Evolutionary conservation across 306 rosid genomes (phyloP).

Genomic region (Cicer chorassanicum): DNA sequence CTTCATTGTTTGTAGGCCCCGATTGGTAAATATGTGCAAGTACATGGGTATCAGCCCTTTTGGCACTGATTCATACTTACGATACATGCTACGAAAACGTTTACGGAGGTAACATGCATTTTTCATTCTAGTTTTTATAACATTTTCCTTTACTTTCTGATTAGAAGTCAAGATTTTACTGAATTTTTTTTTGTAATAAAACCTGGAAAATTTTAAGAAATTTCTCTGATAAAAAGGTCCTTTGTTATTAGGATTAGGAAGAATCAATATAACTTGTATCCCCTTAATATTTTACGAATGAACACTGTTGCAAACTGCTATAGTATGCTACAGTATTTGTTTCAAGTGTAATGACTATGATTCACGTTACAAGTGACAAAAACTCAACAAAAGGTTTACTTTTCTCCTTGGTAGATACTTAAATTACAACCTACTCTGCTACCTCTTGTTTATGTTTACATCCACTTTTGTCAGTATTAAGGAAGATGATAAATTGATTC

Average conservation of each 20-base stretch:
- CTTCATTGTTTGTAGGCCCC: conserved; percentile 69
- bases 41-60: conserved; percentile 93
- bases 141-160: conserved; percentile 23
- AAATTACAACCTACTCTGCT: not conserved
- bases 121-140: not conserved
- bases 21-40: conserved; percentile 96
- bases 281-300: conserved; percentile 12
- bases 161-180: conserved; percentile 25
- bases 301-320: conserved; percentile 27
- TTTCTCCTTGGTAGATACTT: conserved; percentile 18
- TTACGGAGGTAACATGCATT: conserved; percentile 66
- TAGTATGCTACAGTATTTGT: conserved; percentile 12
- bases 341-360: conserved; percentile 19
- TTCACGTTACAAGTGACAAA: conserved; percentile 20
- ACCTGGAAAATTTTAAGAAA: not conserved
- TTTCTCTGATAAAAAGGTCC: conserved; percentile 1
- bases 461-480: conserved; percentile 66
- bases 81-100: conserved; percentile 86
- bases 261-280: not conserved
- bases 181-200: conserved; percentile 13
- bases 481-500: conserved; percentile 87
- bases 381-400: conserved; percentile 18
- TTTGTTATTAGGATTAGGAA: conserved; percentile 18
- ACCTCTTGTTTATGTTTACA: conserved; percentile 20
- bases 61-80: conserved; percentile 88